These are phyloP conservation scores for Cardamine chenopodiifolia DNA, from an alignment of 345 rosid species.

Conservation along the genomic window DNA sequence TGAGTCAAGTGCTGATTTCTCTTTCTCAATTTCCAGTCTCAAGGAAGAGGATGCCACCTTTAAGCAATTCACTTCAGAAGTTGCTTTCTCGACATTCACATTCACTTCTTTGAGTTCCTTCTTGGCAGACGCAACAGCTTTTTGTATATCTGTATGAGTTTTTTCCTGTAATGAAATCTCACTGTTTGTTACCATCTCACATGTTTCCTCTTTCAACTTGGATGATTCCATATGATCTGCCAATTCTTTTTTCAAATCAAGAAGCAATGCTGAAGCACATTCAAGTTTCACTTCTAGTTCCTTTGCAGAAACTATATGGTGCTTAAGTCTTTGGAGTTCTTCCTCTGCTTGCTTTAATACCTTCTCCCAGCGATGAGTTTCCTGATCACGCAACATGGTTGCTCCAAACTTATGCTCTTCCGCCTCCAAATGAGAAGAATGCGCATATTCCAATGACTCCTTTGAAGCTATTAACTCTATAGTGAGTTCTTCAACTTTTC, in stretches of 20 bases:
- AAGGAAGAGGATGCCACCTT: slow-evolving; percentile 69
- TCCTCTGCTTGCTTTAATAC: slow-evolving; percentile 85
- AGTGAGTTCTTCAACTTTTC: slow-evolving; percentile 79
- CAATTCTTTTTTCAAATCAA: slow-evolving; percentile 81
- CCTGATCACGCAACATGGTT: slow-evolving; percentile 80
- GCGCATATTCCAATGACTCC: slow-evolving; percentile 83
- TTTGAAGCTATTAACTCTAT: slow-evolving; percentile 83
- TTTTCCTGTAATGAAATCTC: slow-evolving; percentile 45
- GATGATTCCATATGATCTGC: slow-evolving; percentile 69
- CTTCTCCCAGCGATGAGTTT: slow-evolving; percentile 81
- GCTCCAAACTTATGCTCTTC: slow-evolving; percentile 90
- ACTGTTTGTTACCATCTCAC: slow-evolving; percentile 15
- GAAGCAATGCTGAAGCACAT: slow-evolving; percentile 63
- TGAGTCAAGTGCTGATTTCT: slow-evolving; percentile 58
- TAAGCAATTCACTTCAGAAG: slow-evolving; percentile 66
- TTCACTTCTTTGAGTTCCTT: slow-evolving; percentile 86
- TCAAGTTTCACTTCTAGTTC: slow-evolving; percentile 76
- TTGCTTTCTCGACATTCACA: slow-evolving; percentile 74
- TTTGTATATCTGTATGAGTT: slow-evolving; percentile 56
- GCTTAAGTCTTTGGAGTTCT: slow-evolving; percentile 68
- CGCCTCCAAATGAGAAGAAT: slow-evolving; percentile 90
- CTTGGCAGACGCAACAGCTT: slow-evolving; percentile 68
- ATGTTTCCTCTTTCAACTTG: slow-evolving; percentile 49
- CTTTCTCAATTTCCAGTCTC: slow-evolving; percentile 66
- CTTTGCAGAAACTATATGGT: slow-evolving; percentile 67